phyloP scores from a whole-genome alignment of 108 stramenopile genomes.

The Pseudonitzschia delicatissima region DNA sequence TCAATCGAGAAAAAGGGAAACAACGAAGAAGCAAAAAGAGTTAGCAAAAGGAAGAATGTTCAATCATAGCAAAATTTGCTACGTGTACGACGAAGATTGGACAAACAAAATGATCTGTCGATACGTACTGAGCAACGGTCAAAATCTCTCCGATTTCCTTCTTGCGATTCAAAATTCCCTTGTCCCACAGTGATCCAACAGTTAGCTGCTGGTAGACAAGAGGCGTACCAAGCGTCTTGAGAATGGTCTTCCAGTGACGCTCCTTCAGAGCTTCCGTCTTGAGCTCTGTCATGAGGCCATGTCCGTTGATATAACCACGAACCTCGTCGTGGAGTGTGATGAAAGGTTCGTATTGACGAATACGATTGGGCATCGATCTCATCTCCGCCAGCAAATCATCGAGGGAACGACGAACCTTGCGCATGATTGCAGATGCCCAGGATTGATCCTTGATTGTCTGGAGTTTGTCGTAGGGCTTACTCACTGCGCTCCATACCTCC shows the following conservation, averaged over 20 bases:
- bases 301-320: constrained; percentile 62
- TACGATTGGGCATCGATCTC: constrained; percentile 88
- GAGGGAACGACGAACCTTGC: constrained; percentile 82
- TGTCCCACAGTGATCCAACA: constrained; percentile 91
- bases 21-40: background rate
- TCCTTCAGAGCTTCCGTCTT: constrained; percentile 96
- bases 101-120: background rate
- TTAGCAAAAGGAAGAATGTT: background rate
- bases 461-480: constrained; percentile 57
- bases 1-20: background rate
- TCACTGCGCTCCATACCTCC: constrained; percentile 91
- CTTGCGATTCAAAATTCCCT: constrained; percentile 77
- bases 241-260: constrained; percentile 92
- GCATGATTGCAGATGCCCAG: constrained; percentile 83
- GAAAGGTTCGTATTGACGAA: constrained; percentile 96
- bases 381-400: constrained; percentile 87
- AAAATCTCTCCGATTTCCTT: constrained; percentile 89
- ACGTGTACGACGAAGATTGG: background rate
- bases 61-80: background rate
- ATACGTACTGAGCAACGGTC: constrained; percentile 74
- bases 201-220: constrained; percentile 82
- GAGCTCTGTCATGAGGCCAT: constrained; percentile 81
- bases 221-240: constrained; percentile 72
- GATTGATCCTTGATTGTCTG: constrained; percentile 79
- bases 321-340: constrained; percentile 78